Evolutionary conservation across 345 rosid genomes (phyloP).

Genomic region (Dipteronia dyeriana): DNA sequence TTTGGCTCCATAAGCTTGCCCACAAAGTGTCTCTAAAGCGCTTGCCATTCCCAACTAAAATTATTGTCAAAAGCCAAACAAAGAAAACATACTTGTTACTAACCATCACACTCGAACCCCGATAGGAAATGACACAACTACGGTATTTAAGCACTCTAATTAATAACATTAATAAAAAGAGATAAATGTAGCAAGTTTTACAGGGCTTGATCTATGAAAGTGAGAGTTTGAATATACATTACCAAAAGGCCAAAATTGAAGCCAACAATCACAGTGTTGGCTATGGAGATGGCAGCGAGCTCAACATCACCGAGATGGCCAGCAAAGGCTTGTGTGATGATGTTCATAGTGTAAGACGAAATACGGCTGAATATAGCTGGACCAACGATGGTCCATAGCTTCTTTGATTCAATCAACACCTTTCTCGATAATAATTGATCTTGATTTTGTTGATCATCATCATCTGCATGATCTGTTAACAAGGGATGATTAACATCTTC

Average conservation of each 20-base stretch:
- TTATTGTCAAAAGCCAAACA: not conserved
- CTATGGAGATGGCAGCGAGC: conserved; percentile 69
- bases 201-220: too few species aligned
- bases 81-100: not conserved
- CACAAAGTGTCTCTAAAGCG: conserved; percentile 73
- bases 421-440: conserved; percentile 18
- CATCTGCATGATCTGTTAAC: not conserved
- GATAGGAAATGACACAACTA: too few species aligned
- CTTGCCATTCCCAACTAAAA: conserved; percentile 78
- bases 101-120: too few species aligned
- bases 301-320: conserved; percentile 69
- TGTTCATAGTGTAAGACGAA: conserved; percentile 51
- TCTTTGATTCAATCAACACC: conserved; percentile 52
- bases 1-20: conserved; percentile 83
- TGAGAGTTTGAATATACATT: not conserved
- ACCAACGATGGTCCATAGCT: conserved; percentile 66
- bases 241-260: conserved; percentile 75
- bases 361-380: conserved; percentile 64
- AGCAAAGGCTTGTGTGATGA: conserved; percentile 67
- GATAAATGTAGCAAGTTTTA: too few species aligned
- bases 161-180: too few species aligned
- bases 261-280: conserved; percentile 71
- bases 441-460: not conserved
- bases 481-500: not conserved
- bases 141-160: not conserved